Evolutionary conservation across 306 rosid species (phyloP).

Genomic region (Castanea mollissima): DNA sequence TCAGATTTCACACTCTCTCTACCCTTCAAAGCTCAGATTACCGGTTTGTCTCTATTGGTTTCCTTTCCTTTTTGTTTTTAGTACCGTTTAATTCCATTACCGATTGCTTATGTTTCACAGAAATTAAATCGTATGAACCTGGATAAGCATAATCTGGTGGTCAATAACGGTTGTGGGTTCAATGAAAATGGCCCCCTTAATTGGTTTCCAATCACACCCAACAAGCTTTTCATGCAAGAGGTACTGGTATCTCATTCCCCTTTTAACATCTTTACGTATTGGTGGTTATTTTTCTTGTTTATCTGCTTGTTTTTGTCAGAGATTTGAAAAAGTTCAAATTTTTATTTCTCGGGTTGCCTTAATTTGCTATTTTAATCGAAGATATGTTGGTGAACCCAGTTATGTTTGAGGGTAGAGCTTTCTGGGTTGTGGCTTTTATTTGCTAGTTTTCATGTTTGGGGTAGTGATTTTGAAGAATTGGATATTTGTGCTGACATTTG

Average conservation of each 20-base stretch:
- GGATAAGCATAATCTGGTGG: slow-evolving; percentile 42
- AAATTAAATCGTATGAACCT: slow-evolving; percentile 54
- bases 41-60: slow-evolving; percentile 36
- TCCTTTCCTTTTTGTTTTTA: not conserved
- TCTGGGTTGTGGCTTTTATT: not conserved
- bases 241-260: slow-evolving; percentile 33
- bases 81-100: not conserved
- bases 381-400: slow-evolving; percentile 17
- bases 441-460: too few species aligned
- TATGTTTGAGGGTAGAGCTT: slow-evolving; percentile 11
- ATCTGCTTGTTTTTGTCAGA: not conserved
- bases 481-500: too few species aligned
- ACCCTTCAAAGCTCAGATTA: slow-evolving; percentile 36
- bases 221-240: slow-evolving; percentile 85
- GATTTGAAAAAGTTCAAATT: slow-evolving; percentile 1
- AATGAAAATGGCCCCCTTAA: slow-evolving; percentile 52
- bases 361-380: slow-evolving; percentile 3
- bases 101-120: slow-evolving; percentile 30
- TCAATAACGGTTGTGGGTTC: slow-evolving; percentile 58
- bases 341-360: slow-evolving; percentile 14
- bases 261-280: not conserved
- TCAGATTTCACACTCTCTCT: slow-evolving; percentile 40
- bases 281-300: not conserved
- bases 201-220: slow-evolving; percentile 62
- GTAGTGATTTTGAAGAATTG: not conserved